These are phyloP conservation scores for Phytophthora nicotianae DNA, from an alignment of 352 stramenopile species.

Conservation along the genomic window DNA sequence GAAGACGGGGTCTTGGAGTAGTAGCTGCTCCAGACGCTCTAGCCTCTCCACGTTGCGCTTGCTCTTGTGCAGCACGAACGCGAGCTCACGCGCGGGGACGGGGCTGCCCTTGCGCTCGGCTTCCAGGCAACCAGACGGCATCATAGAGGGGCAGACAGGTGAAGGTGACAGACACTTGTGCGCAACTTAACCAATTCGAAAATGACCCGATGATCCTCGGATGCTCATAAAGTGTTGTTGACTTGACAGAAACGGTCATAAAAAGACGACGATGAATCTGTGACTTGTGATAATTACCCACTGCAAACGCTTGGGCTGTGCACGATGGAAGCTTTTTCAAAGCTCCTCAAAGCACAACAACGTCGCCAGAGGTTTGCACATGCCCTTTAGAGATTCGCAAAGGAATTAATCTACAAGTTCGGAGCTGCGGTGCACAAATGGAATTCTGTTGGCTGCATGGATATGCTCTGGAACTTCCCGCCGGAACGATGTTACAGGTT, in stretches of 20 bases:
- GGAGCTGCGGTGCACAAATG: too few relatives aligned
- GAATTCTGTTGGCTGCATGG: constrained; percentile 23
- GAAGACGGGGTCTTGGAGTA: constrained; percentile 63
- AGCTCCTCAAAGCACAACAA: too few relatives aligned
- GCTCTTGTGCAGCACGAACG: constrained; percentile 66
- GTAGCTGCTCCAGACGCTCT: constrained; percentile 64
- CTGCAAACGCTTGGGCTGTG: too few relatives aligned
- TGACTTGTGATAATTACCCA: constrained; percentile 5
- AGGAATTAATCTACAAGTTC: too few relatives aligned
- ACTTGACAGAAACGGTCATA: constrained; percentile 29
- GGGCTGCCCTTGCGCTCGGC: constrained; percentile 52
- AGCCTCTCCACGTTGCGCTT: constrained; percentile 54
- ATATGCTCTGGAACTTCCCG: constrained; percentile 18
- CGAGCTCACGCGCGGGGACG: constrained; percentile 58
- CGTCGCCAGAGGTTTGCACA: too few relatives aligned
- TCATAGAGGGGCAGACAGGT: background rate
- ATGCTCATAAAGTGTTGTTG: constrained; percentile 21
- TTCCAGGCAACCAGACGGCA: constrained; percentile 28
- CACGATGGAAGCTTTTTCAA: too few relatives aligned
- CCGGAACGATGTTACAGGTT: constrained; percentile 29
- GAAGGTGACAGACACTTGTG: background rate
- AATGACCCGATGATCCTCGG: constrained; percentile 22
- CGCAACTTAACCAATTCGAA: constrained; percentile 5
- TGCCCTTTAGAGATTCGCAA: too few relatives aligned
- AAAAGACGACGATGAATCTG: constrained; percentile 9